Base-by-base conservation (phyloP, 2,329 filamentous ascomycete genomes). In the Penicillium sp. region DNA sequence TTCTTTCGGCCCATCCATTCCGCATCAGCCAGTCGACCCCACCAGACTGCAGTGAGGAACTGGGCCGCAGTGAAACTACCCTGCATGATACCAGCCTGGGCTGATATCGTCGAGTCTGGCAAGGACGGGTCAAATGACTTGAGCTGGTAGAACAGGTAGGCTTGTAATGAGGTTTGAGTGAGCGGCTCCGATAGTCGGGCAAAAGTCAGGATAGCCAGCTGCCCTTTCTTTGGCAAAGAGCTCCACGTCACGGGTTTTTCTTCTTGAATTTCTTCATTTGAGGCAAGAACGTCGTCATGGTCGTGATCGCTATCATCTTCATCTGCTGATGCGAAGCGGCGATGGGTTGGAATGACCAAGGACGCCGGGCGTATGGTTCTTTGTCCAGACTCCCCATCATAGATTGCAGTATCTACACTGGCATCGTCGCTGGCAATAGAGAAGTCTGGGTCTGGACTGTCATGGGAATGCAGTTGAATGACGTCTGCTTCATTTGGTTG, bases 141-240 rank as follows among this genome's bases (percentile, higher is more conserved):
- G n/a, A 96, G 84, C 74, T 95, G 91, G 75, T 94, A 96, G 77
- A 91, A 96, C 81, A 96, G 87, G 75, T 96, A 96, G 1, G 90
- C 85, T 75, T 90, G 84, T 8, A 92, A 75, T 12, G 88, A 91
- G 0, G 90, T 92, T 71, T 95, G 90, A 0, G 91, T 90, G 38
- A 96, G 79, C 3, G 92, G 92, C 72, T 96, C 92, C 11, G 90
- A 91, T 22, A 96, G 79, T 31, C 92, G 86, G 8, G 91, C 89
- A 47, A 96, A 78, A 0, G 89, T 92, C 52, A 96, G 82, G 58
- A 96, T 88, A 34, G 88, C 78, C 20, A 96, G 83, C 75, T 96
- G 92, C 48, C 86, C 82, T 75, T 92, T 96, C 59, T 85, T 83
- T 0, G 92, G 92, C 1, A 96, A 79, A 12, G 89, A 87, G 42